Evolutionary conservation across 176 grass and related monocot species (phyloP).

Genomic region (Guadua angustifolia): DNA sequence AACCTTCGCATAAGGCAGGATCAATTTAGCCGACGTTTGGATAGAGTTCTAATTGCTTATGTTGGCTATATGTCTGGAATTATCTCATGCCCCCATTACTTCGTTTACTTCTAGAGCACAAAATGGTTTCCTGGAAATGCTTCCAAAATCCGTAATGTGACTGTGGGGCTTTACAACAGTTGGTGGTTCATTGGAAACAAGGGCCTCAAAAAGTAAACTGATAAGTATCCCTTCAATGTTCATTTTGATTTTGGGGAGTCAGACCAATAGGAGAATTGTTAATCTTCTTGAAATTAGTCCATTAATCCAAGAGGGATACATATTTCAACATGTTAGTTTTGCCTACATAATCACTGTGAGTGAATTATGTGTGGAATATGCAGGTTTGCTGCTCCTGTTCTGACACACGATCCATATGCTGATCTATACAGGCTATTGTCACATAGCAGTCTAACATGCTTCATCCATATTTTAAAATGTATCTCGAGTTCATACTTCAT

Average conservation of each 20-base stretch:
- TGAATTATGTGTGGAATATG: not conserved
- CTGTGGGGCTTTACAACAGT: not conserved
- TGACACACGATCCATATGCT: conserved; percentile 13
- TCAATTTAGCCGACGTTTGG: not conserved
- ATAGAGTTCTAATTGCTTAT: not conserved
- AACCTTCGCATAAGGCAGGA: not conserved
- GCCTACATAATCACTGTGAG: not conserved
- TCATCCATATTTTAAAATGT: conserved; percentile 7
- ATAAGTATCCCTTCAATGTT: not conserved
- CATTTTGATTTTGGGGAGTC: not conserved
- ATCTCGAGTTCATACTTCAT: not conserved
- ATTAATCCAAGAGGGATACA: not conserved
- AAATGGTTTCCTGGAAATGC: not conserved
- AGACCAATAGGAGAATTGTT: not conserved
- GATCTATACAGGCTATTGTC: not conserved
- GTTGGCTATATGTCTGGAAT: conserved; percentile 2
- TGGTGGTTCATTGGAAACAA: not conserved
- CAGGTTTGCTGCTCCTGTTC: not conserved
- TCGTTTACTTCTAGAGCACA: not conserved
- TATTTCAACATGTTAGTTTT: conserved; percentile 2
- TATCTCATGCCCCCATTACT: not conserved
- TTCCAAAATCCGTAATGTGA: not conserved
- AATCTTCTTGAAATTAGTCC: not conserved
- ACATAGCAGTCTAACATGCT: conserved; percentile 10
- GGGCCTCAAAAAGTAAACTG: not conserved